Base-by-base conservation (phyloP, 1,284 basidiomycete genomes). In the Apiotrichum domesticum region DNA sequence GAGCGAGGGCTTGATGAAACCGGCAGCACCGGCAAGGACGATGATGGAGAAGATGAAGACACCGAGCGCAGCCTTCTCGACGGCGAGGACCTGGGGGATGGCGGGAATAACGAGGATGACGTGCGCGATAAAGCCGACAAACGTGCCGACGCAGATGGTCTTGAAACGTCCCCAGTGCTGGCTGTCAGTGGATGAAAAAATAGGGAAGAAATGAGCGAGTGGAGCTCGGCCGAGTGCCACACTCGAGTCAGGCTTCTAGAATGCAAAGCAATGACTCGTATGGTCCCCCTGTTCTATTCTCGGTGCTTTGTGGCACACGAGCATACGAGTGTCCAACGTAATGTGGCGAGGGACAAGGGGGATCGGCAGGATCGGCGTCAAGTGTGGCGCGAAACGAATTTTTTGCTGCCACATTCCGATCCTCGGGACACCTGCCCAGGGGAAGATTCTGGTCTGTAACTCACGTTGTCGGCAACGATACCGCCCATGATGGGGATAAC, bases 81-180 rank as follows among this genome's bases (percentile, higher is more conserved):
- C 54, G 2, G 56, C 37, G 49, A 77, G 68, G 46, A 77, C 70
- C 6, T 52, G 48, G 0, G 76, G 76, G 50, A 76, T 70, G 45
- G 73, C 68, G 13, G 70, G 63, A 43, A 73, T 64, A 9, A 51
- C 63, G 39, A 74, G 64, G 52, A 73, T 53, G 46, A 73, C 46
- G 59, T 76, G 72, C 15, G 72, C 65, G 44, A 73, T 32, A 34
- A 56, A 58, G 42, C 74, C 74, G 46, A 75, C 50, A 34, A 54
- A 56, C 8, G 61, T 67, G 44, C 75, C 75, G 56, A 82, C 73
- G 60, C 80, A 81, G 60, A 87, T 80, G 1, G 87, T 87, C 72
- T 86, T 87, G 80, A 82, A 88, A 32, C 87, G 82, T 46, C 87
- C 87, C 80, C 50, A 84, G 52, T 83, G 80, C 47, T 49, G 37